phyloP scores from a whole-genome alignment of 257 asterid species.

The Mentha longifolia region DNA sequence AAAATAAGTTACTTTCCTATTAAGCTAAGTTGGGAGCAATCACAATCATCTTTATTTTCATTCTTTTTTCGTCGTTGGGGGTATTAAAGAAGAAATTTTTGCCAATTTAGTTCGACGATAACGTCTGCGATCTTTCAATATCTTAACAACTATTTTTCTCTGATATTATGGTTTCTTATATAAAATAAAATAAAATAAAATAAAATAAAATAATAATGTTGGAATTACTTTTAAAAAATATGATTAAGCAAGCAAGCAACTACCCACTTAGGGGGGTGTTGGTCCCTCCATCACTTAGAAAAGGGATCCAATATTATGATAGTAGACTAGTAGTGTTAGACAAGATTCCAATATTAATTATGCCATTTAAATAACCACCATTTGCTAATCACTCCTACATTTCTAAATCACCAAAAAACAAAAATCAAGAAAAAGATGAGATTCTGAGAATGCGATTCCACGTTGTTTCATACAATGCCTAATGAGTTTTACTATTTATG shows the following conservation, averaged over 20 bases:
- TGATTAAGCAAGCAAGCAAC: slow-evolving; percentile 30
- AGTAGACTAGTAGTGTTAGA: slow-evolving; percentile 25
- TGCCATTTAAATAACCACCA: slow-evolving; percentile 31
- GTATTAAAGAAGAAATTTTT: not conserved
- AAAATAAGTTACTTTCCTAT: not conserved
- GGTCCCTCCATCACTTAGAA: slow-evolving; percentile 44
- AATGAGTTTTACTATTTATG: no score
- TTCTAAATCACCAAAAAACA: slow-evolving; percentile 24
- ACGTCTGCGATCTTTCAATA: not conserved
- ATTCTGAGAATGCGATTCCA: slow-evolving; percentile 26
- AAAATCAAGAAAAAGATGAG: slow-evolving; percentile 8
- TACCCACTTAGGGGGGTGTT: slow-evolving; percentile 33
- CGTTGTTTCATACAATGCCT: no score
- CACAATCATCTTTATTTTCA: no score
- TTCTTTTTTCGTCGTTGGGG: not conserved
- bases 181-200: not conserved
- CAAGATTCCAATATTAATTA: slow-evolving; percentile 38
- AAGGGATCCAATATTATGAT: slow-evolving; percentile 22
- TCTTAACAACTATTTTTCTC: not conserved
- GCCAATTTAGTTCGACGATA: not conserved
- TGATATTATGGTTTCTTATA: slow-evolving; percentile 8
- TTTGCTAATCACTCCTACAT: slow-evolving; percentile 18
- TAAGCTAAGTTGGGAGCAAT: not conserved
- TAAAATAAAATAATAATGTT: not conserved
- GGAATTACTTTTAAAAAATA: no score